A percentile compares a stretch with the other conserved stretches of the same genome.
These are phyloP conservation scores for Mycena sanguinolenta DNA, from an alignment of 768 basidiomycete genomes.

Conservation along the genomic window DNA sequence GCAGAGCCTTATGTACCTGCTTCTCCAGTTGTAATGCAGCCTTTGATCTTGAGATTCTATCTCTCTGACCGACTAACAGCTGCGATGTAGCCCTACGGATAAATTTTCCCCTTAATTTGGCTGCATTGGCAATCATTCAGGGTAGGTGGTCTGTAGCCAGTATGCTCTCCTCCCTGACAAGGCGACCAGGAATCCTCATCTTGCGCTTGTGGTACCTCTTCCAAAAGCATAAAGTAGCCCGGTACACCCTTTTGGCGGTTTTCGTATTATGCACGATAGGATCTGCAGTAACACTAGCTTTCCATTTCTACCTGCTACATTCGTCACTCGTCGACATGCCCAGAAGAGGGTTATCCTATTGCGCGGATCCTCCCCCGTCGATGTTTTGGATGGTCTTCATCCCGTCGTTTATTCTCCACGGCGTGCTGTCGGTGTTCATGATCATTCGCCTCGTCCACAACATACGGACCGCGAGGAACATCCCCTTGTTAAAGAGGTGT, in stretches of 20 bases:
- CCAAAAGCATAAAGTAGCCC: constrained; percentile 11
- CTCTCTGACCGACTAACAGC: constrained; percentile 15
- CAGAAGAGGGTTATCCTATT: constrained; percentile 24
- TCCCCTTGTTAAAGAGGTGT: constrained; percentile 27
- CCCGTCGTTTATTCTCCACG: constrained; percentile 34
- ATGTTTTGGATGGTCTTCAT: constrained; percentile 36
- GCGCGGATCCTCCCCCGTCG: constrained; percentile 33
- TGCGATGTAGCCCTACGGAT: constrained; percentile 36
- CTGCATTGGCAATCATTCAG: constrained; percentile 34
- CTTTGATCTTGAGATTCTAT: neutral
- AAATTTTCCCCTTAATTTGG: constrained; percentile 35
- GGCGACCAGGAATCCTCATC: constrained; percentile 29
- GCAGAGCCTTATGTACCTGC: neutral
- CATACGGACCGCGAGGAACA: constrained; percentile 28
- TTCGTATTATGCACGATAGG: constrained; percentile 31
- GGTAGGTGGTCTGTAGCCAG: constrained; percentile 5
- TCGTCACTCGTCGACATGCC: constrained; percentile 34
- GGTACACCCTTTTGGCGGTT: constrained; percentile 26
- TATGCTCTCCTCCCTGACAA: neutral
- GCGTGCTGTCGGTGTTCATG: constrained; percentile 36
- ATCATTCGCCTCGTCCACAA: constrained; percentile 29
- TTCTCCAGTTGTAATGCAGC: constrained; percentile 29
- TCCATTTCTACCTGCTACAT: constrained; percentile 30
- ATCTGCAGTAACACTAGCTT: constrained; percentile 12
- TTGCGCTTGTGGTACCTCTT: constrained; percentile 37